Evolutionary conservation across 225 moss, liverwort and hornwort genomes (phyloP), one percentile per base, ranked within the genome.

Genomic region (Physcomitrellopsis africana): DNA sequence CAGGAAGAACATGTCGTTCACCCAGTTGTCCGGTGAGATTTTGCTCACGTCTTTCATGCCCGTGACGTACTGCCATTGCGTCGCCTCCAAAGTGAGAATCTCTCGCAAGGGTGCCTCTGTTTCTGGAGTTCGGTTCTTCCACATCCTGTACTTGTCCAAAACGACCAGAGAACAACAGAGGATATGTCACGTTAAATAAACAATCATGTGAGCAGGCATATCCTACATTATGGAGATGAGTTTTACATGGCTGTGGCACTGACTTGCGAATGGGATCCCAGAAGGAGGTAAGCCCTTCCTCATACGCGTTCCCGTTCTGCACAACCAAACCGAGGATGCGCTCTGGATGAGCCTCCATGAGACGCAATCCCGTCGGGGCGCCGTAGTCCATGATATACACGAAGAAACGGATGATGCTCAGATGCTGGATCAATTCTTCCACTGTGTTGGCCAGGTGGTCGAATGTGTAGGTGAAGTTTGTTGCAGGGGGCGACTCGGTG

Each of bases 231-330:
- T 53, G n/a, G 3, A 53, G 53, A 53, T 53, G 16, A 8, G 18
- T 53, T 53, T n/a, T 23, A 56, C 7, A 20, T 56, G 67, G 27
- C 4, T 11, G 8, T n/a, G 37, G 70, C 56, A 70, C 70, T 41
- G 0, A 63, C 73, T 29, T 73, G 48, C 37, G 44, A 15, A 81
- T 0, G 14, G 47, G 42, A 0, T 44, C 81, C 84, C 81, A 84
- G 37, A 68, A 46, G 13, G 72, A 12, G 6, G 77, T 81, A 52
- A 84, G 67, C 1, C 81, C 84, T 70, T 81, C 84, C 15, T 44
- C 60, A 17, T 84, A 84, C 0, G 81, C 81, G 55, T 81, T 84
- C 1, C 84, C 77, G 27, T 78, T 81, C 48, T 84, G 81, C 2
- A 84, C 84, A 17, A 84, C 69, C 8, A 84, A 23, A 26, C 81